Base-by-base conservation (phyloP, 1,284 basidiomycete genomes). In the Xerocomus nothofagi region DNA sequence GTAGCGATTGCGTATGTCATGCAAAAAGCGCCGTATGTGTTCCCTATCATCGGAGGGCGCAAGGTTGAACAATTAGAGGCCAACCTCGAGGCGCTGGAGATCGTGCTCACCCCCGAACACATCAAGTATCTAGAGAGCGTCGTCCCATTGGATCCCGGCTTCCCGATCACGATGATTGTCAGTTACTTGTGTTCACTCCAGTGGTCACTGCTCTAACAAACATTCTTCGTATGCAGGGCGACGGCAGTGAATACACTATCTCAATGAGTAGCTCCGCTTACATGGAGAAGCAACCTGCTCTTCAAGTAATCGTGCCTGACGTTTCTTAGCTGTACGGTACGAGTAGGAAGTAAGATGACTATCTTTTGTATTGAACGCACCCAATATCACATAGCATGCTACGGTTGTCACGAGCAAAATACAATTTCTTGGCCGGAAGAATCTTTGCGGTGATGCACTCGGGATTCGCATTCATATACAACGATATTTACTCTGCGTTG, bases 11-110 rank as follows among this genome's bases (percentile, higher is more conserved):
- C 78, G 12, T 80, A 78, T 50, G 54, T 78, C 8, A 68, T 78
- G 71, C 71, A 75, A 39, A 79, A 78, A 54, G 58, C 71, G 0
- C 70, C 75, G 0, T 75, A 73, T 52, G 76, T 79, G 14, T 79
- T 79, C 62, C 75, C 75, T 0, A 68, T 79, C 41, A 58, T 79
- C 24, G 80, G 80, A 0, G 75, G 76, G 0, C 71, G 78, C 49
- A 81, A 80, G 53, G 61, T 77, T 31, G 75, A 78, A 54, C 77
- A 81, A 14, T 33, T 81, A 0, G 38, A 68, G 18, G 69, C 62
- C 12, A 81, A 82, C 59, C 61, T 81, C 48, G 70, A 78, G 46
- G 76, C 74, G 0, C 69, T 82, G 10, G 61, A 71, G 7, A 69
- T 81, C 33, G 54, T 61, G 1, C 69, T 81, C 23, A 71, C 68